Percentiles rank a stretch among this genome's conserved stretches.
These are phyloP conservation scores for Stagonosporopsis tanaceti DNA, from an alignment of 2,329 filamentous ascomycete species.

Conservation along the genomic window DNA sequence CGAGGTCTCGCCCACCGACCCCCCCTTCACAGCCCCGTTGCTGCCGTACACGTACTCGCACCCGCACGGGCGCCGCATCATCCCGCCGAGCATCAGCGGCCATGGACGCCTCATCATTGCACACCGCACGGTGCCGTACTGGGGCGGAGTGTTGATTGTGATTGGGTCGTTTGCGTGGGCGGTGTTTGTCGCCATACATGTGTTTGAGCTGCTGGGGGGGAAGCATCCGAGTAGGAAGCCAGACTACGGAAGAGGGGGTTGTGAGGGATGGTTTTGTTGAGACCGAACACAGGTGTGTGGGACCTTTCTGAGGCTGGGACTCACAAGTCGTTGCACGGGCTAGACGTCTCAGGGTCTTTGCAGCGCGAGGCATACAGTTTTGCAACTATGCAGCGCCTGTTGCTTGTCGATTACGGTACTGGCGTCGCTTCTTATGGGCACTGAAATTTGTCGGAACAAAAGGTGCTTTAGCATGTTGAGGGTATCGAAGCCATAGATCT, in stretches of 20 bases:
- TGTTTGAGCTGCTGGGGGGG: constrained; percentile 24
- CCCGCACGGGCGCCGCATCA: constrained; percentile 32
- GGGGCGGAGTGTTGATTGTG: constrained; percentile 24
- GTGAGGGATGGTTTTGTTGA: constrained; percentile 18
- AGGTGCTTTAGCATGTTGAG: too few species aligned
- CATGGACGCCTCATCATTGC: constrained; percentile 32
- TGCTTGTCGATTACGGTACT: too few species aligned
- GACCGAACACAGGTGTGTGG: background rate
- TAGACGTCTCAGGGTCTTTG: too few species aligned
- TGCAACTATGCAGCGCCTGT: too few species aligned
- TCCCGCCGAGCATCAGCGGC: constrained; percentile 32
- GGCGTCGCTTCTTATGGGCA: too few species aligned
- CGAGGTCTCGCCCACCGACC: constrained; percentile 17
- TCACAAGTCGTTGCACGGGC: too few species aligned
- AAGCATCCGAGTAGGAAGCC: constrained; percentile 13
- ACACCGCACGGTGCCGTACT: constrained; percentile 32
- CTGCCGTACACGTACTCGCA: constrained; percentile 22
- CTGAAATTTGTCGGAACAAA: too few species aligned
- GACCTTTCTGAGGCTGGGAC: background rate
- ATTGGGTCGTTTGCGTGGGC: constrained; percentile 31
- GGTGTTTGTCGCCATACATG: constrained; percentile 28
- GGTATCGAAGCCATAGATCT: too few species aligned
- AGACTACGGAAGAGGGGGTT: constrained; percentile 3
- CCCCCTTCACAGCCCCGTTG: constrained; percentile 11
- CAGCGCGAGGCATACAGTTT: too few species aligned